Conservation (phyloP, 2,329 filamentous ascomycete genomes). For the Rutstroemia sydowiana region DNA sequence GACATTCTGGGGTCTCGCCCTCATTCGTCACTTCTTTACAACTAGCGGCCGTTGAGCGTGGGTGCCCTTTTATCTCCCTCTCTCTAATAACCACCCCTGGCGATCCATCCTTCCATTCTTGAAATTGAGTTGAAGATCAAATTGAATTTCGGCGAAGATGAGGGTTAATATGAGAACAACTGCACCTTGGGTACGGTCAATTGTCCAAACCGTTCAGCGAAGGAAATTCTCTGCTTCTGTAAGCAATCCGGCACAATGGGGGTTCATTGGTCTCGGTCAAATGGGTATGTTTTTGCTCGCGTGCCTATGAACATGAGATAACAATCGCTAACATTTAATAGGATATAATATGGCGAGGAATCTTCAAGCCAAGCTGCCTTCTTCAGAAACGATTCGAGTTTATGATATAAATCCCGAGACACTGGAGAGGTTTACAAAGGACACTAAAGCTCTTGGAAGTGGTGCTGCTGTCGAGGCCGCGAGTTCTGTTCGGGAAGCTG, state of each 20-base stretch:
- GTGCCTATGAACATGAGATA: conserved; percentile 7
- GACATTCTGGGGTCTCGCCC: background rate
- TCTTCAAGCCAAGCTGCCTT: conserved; percentile 57
- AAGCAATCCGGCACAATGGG: conserved; percentile 43
- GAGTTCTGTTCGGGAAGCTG: conserved; percentile 51
- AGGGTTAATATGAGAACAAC: conserved; percentile 21
- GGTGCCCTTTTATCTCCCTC: background rate
- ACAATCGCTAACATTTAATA: conserved; percentile 29
- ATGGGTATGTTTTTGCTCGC: conserved; percentile 42
- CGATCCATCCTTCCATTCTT: background rate
- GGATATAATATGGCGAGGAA: conserved; percentile 70
- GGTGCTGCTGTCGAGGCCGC: conserved; percentile 48
- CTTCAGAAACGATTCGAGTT: conserved; percentile 53
- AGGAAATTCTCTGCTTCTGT: conserved; percentile 39
- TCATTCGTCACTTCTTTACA: background rate
- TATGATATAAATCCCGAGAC: conserved; percentile 57
- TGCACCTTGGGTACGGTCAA: conserved; percentile 19
- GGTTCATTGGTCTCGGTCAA: conserved; percentile 52
- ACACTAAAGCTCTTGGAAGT: conserved; percentile 27
- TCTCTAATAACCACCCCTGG: background rate
- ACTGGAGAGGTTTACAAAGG: conserved; percentile 48
- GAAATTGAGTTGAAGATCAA: conserved; percentile 5
- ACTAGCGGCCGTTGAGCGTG: background rate
- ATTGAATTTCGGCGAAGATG: conserved; percentile 14
- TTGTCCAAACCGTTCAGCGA: conserved; percentile 18